A percentile compares a stretch with the other conserved stretches of the same genome.
Conservation (phyloP, 2,329 filamentous ascomycete genomes). For the Zymoseptoria crescenta region DNA sequence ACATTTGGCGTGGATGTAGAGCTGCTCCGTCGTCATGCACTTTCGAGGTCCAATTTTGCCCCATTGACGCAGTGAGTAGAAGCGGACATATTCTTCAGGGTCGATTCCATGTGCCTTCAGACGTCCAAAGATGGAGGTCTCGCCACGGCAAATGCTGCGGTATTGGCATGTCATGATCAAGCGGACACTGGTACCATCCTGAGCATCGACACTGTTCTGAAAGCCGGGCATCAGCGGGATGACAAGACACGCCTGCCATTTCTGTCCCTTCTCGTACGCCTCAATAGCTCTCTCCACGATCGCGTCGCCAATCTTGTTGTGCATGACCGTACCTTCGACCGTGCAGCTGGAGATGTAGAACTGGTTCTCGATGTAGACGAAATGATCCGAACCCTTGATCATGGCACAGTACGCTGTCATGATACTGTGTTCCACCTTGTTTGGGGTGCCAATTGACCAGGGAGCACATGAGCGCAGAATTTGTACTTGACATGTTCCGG, state of each 20-base stretch:
- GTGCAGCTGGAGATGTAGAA: constrained; percentile 95
- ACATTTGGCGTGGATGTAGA: constrained; percentile 96
- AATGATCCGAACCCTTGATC: constrained; percentile 92
- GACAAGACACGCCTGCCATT: constrained; percentile 82
- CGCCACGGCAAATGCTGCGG: constrained; percentile 87
- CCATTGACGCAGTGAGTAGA: constrained; percentile 89
- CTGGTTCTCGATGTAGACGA: constrained; percentile 98
- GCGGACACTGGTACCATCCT: constrained; percentile 88
- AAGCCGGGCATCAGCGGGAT: constrained; percentile 98
- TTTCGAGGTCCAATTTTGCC: constrained; percentile 79
- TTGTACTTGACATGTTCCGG: constrained; percentile 93
- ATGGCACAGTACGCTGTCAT: constrained; percentile 91
- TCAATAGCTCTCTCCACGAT: constrained; percentile 84
- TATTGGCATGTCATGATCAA: constrained; percentile 97
- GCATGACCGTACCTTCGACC: constrained; percentile 76
- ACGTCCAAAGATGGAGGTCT: constrained; percentile 83
- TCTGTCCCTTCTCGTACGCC: constrained; percentile 73
- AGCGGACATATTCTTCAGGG: constrained; percentile 89
- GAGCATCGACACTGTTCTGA: constrained; percentile 89
- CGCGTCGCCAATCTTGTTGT: constrained; percentile 90
- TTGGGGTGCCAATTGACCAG: constrained; percentile 83
- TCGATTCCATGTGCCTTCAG: constrained; percentile 74
- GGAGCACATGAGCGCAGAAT: constrained; percentile 82
- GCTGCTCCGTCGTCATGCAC: constrained; percentile 81
- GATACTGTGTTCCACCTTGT: constrained; percentile 85